Percentiles rank a stretch among this genome's conserved stretches.
phyloP scores from a whole-genome alignment of 1,139 yeast species.

The Hyphopichia wangnamkhiaoensis region DNA sequence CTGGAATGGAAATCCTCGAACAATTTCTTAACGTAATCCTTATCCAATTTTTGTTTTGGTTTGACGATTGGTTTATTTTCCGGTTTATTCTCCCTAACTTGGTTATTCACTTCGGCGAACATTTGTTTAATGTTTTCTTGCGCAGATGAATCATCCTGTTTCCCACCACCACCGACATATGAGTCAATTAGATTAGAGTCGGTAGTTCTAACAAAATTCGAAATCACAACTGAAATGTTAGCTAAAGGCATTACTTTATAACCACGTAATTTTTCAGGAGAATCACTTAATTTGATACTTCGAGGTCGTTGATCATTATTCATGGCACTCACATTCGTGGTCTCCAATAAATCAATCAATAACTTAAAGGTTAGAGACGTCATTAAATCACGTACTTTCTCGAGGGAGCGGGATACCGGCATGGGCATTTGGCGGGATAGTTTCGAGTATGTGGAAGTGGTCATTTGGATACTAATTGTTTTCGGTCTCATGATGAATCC shows the following conservation, averaged over 20 bases:
- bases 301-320: constrained; percentile 28
- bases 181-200: constrained; percentile 49
- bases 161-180: constrained; percentile 30
- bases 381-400: constrained; percentile 33
- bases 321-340: constrained; percentile 23
- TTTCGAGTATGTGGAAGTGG: constrained; percentile 21
- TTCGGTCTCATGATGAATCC: constrained; percentile 49
- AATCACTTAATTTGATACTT: constrained; percentile 21
- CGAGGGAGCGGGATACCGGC: constrained; percentile 40
- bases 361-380: constrained; percentile 32
- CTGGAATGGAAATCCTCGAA: constrained; percentile 13
- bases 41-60: constrained; percentile 10
- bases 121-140: constrained; percentile 17
- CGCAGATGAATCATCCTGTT: constrained; percentile 7
- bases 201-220: constrained; percentile 51
- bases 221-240: constrained; percentile 50
- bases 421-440: constrained; percentile 51
- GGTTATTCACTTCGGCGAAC: constrained; percentile 20
- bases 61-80: constrained; percentile 7
- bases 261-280: constrained; percentile 14
- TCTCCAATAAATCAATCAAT: constrained; percentile 31
- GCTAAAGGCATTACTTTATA: constrained; percentile 49
- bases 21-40: constrained; percentile 15
- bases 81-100: constrained; percentile 5
- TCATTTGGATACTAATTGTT: constrained; percentile 43